Evolutionary conservation across 192 early-diverging fungal species (phyloP), one percentile per base, ranked within the genome.

Genomic region (Coemansia sp.): DNA sequence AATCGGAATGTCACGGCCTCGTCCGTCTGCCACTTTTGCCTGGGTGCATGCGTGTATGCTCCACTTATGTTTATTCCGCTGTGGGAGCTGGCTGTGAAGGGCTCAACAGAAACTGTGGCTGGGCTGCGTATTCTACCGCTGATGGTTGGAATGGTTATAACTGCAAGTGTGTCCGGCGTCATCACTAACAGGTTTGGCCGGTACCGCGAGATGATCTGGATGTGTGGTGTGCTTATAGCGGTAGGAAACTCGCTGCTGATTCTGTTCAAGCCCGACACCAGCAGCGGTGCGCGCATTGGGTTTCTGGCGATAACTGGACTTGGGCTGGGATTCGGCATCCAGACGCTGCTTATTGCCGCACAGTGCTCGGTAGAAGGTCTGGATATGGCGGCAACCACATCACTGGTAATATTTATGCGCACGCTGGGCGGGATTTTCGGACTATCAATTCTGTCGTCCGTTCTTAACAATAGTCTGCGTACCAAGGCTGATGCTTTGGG

Each of bases 121-220:
- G 94, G 93, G 12, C 38, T 98, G 21, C 83, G 89, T 50, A 66
- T 88, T 25, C 72, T 98, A 23, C 92, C 94, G 1, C 56, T 93
- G 32, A 86, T 95, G 62, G 56, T 89, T 19, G 84, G 76, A 29
- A 78, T 90, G 53, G 89, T 93, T 21, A n/a, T 91, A 10, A 58
- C 85, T 14, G 77, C 86, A 43, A 82, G 90, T 23, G n/a, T 76
- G 8, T 78, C 88, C 8, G 93, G 94, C 22, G 63, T 84, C 25
- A 49, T 86, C 38, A 79, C 86, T 19, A 79, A 84, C 0, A 64
- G 81, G 15, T 73, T 80, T 22, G 87, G 88, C 15, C 66, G 63
- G 51, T 92, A 89, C 71, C 67, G 84, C 7, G 77, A 82, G 17
- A 84, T 88, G 25, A 83, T 93, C 52, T 86, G 82, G 73, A 11